Evolutionary conservation across 495 filamentous ascomycete genomes (phyloP).

Genomic region (Neurospora sp.): DNA sequence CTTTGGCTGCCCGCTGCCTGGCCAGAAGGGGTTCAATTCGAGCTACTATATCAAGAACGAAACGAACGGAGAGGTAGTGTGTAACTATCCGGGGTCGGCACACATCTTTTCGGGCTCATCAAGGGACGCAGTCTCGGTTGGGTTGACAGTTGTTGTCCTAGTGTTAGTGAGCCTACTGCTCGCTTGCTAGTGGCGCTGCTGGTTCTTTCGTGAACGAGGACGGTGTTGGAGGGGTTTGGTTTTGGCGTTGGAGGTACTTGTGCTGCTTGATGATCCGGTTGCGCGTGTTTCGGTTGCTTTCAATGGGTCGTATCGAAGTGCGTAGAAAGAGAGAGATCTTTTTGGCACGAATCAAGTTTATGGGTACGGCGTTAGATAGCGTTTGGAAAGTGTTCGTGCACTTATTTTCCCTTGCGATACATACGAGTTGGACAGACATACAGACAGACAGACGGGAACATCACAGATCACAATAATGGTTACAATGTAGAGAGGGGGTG

Average conservation of each 20-base stretch:
- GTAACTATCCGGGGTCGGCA: slow-evolving; percentile 39
- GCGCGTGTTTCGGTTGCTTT: background rate
- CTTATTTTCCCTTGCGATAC: background rate
- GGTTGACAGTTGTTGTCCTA: slow-evolving; percentile 6
- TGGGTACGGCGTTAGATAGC: background rate
- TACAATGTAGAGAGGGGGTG: background rate
- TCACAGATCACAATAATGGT: background rate
- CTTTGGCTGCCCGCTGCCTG: slow-evolving; percentile 63
- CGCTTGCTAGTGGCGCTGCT: background rate
- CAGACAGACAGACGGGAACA: background rate
- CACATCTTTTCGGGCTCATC: slow-evolving; percentile 20
- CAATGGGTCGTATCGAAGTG: background rate
- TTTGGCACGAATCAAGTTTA: background rate
- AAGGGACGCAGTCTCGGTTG: slow-evolving; percentile 9
- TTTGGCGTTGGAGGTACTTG: background rate
- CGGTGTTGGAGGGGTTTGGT: background rate
- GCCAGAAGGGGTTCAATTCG: slow-evolving; percentile 40
- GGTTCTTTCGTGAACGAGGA: background rate
- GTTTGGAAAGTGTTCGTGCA: background rate
- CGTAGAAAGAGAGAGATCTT: background rate
- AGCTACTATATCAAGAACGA: slow-evolving; percentile 51
- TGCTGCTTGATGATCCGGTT: background rate
- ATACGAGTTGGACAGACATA: background rate
- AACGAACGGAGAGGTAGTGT: slow-evolving; percentile 20
- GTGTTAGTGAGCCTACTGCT: slow-evolving; percentile 7